These are phyloP conservation scores for Quercus ilex DNA, from an alignment of 306 rosid genomes.

Conservation along the genomic window DNA sequence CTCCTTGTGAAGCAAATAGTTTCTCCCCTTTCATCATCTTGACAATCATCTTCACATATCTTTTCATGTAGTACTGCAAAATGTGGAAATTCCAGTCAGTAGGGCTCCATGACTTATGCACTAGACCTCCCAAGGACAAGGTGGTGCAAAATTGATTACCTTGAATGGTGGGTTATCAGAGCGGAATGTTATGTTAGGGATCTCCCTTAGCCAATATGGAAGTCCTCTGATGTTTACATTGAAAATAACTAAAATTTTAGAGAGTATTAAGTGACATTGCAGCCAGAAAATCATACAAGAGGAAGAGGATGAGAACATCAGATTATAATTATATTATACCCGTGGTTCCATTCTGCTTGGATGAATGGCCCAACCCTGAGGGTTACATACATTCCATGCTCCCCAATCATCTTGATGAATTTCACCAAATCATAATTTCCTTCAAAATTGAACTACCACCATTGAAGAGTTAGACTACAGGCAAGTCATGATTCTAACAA, in stretches of 20 bases:
- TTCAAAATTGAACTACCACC: constrained; percentile 46
- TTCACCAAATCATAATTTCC: constrained; percentile 72
- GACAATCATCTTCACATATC: constrained; percentile 41
- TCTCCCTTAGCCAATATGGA: constrained; percentile 89
- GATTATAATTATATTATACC: constrained; percentile 40
- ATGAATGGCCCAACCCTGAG: constrained; percentile 90
- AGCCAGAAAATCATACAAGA: neutral
- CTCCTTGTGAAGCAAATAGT: constrained; percentile 80
- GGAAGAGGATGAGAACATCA: neutral
- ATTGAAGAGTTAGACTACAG: neutral
- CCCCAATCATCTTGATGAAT: constrained; percentile 48
- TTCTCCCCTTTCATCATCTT: constrained; percentile 59
- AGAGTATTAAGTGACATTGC: neutral
- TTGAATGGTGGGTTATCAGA: constrained; percentile 63
- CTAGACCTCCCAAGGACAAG: neutral
- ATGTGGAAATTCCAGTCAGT: neutral
- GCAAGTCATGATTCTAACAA: neutral
- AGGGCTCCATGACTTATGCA: neutral
- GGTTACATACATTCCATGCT: constrained; percentile 55
- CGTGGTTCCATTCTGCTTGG: constrained; percentile 98
- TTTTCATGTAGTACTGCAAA: constrained; percentile 62
- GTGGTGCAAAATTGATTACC: constrained; percentile 37
- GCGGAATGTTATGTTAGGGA: constrained; percentile 63
- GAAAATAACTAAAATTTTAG: neutral
- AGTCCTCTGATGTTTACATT: constrained; percentile 60